Percentiles rank a stretch among this genome's conserved stretches.
These are phyloP conservation scores for Aegilops longissima DNA, from an alignment of 176 grass and related monocot genomes.

Conservation along the genomic window DNA sequence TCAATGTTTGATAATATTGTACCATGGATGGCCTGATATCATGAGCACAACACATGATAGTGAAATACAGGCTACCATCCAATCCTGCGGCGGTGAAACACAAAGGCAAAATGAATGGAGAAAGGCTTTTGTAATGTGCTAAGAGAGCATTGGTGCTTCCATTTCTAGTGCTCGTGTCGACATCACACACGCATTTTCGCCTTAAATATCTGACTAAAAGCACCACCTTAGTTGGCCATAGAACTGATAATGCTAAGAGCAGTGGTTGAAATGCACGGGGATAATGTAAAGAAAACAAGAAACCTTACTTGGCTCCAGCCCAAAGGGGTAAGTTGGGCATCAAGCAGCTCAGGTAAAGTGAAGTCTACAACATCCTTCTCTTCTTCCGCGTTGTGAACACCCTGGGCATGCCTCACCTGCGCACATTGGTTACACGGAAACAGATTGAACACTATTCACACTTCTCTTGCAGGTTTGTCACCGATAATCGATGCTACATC, in stretches of 20 bases:
- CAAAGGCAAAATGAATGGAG: neutral
- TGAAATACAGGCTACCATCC: neutral
- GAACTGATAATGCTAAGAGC: too few species aligned
- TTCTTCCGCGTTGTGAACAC: constrained; percentile 80
- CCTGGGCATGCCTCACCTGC: constrained; percentile 96
- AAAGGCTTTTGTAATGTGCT: neutral
- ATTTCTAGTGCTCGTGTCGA: neutral
- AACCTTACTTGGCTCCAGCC: constrained; percentile 63
- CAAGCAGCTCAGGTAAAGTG: constrained; percentile 46
- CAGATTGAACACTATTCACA: neutral
- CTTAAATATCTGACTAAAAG: neutral
- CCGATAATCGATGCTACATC: neutral
- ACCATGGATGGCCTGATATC: neutral
- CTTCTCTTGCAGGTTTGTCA: neutral
- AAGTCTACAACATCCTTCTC: constrained; percentile 47
- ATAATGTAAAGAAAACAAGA: neutral
- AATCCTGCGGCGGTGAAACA: neutral
- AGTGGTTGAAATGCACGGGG: neutral
- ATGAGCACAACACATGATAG: neutral
- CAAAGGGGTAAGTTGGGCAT: constrained; percentile 62
- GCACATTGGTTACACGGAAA: neutral
- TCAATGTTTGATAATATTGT: neutral
- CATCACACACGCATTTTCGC: neutral
- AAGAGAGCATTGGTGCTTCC: neutral
- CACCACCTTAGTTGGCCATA: neutral